These are phyloP conservation scores for Lepidium sativum DNA, from an alignment of 345 rosid species.

Conservation along the genomic window DNA sequence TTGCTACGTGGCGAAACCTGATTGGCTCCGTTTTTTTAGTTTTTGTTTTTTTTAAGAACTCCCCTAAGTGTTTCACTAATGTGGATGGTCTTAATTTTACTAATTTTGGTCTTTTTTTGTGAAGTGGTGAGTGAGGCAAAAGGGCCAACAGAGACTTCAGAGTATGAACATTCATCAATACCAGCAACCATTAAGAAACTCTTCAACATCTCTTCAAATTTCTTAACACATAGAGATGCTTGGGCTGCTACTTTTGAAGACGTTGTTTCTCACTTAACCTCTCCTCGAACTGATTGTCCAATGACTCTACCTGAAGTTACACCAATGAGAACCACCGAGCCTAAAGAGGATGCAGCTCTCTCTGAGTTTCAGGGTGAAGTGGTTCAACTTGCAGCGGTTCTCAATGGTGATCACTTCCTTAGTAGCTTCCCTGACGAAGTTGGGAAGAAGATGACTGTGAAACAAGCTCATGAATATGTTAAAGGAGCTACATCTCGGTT, in stretches of 20 bases:
- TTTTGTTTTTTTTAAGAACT: too few species aligned
- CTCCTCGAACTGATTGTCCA: slow-evolving; percentile 95
- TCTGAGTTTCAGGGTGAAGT: slow-evolving; percentile 84
- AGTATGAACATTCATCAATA: slow-evolving; percentile 87
- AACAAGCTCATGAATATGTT: slow-evolving; percentile 71
- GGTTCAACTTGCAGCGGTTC: slow-evolving; percentile 92
- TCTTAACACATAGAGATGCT: slow-evolving; percentile 92
- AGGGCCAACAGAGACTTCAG: slow-evolving; percentile 72
- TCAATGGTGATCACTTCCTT: slow-evolving; percentile 79
- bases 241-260: slow-evolving; percentile 95
- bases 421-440: slow-evolving; percentile 75
- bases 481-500: slow-evolving; percentile 66
- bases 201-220: slow-evolving; percentile 76
- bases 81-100: too few species aligned
- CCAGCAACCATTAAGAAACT: slow-evolving; percentile 94
- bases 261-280: slow-evolving; percentile 47
- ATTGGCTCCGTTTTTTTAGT: too few species aligned
- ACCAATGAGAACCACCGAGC: slow-evolving; percentile 61
- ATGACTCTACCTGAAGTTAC: slow-evolving; percentile 65
- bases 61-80: too few species aligned
- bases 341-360: slow-evolving; percentile 53
- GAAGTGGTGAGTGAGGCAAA: slow-evolving; percentile 57
- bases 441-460: slow-evolving; percentile 77
- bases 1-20: too few species aligned
- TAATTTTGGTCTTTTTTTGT: too few species aligned